Conservation (phyloP, 106 monocot species). For the Dendrobium officinale region DNA sequence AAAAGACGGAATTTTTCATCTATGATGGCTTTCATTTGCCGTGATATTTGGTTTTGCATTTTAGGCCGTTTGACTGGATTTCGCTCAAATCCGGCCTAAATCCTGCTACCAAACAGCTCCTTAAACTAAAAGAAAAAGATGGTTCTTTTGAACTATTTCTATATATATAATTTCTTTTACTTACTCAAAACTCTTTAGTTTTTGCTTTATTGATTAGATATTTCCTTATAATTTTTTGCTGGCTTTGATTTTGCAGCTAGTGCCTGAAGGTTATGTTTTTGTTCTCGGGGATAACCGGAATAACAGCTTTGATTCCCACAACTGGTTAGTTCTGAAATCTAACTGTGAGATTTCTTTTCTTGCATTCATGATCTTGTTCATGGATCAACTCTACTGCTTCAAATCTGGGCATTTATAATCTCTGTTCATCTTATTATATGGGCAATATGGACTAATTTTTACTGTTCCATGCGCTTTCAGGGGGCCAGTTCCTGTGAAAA, state of each 20-base stretch:
- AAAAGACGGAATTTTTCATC: too few species aligned
- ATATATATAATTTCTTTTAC: neutral
- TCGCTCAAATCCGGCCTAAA: too few species aligned
- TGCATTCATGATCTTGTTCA: neutral
- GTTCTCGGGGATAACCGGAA: conserved; percentile 94
- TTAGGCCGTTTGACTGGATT: too few species aligned
- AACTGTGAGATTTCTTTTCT: neutral
- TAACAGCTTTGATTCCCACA: conserved; percentile 93
- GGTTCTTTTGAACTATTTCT: neutral
- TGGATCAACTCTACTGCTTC: neutral
- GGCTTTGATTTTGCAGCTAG: conserved; percentile 45
- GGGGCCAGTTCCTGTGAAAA: conserved; percentile 84
- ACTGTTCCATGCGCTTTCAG: conserved; percentile 29
- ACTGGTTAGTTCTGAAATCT: conserved; percentile 27
- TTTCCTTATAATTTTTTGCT: neutral
- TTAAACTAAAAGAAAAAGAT: neutral
- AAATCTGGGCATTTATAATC: neutral
- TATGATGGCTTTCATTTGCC: too few species aligned
- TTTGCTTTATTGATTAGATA: neutral
- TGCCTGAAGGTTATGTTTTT: conserved; percentile 86
- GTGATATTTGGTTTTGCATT: too few species aligned
- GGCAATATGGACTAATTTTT: too few species aligned
- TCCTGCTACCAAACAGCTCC: too few species aligned
- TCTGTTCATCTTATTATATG: too few species aligned
- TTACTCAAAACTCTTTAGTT: neutral